These are phyloP conservation scores for Candida freyschussii DNA, from an alignment of 1,139 yeast species.

Conservation along the genomic window DNA sequence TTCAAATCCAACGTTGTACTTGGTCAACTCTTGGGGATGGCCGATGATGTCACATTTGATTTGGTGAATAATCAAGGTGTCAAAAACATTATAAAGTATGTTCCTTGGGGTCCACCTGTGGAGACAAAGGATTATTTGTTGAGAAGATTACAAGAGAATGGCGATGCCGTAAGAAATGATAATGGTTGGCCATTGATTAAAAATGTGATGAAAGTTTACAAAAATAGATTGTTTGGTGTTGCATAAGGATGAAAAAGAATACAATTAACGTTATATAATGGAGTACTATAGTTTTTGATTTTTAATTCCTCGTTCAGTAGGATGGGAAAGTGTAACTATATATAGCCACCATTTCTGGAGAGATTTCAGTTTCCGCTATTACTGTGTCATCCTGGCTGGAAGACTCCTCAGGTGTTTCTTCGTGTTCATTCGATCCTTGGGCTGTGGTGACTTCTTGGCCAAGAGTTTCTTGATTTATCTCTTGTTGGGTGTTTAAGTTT, in stretches of 20 bases:
- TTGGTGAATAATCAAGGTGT: constrained; percentile 60
- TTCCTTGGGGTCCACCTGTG: constrained; percentile 96
- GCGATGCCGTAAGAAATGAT: constrained; percentile 88
- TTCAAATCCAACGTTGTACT: constrained; percentile 66
- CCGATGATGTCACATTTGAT: constrained; percentile 80
- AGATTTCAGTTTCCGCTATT: background rate
- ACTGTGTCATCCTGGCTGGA: no score
- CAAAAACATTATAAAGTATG: constrained; percentile 82
- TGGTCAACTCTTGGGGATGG: constrained; percentile 95
- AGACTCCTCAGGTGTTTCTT: no score
- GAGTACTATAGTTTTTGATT: no score
- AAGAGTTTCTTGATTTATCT: constrained; percentile 1
- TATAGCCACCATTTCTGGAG: constrained; percentile 6
- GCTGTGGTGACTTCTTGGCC: no score
- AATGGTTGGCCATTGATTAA: constrained; percentile 76
- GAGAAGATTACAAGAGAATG: constrained; percentile 93
- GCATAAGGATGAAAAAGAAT: background rate
- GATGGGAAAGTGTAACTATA: constrained; percentile 4
- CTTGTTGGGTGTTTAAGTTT: constrained; percentile 1
- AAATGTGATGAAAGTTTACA: constrained; percentile 45
- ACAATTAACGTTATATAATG: background rate
- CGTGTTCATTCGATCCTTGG: no score
- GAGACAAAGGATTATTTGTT: constrained; percentile 89
- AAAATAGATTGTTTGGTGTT: constrained; percentile 34
- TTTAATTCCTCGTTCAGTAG: background rate